Base-by-base conservation (phyloP, 768 basidiomycete genomes). In the Hebeloma cylindrosporum region DNA sequence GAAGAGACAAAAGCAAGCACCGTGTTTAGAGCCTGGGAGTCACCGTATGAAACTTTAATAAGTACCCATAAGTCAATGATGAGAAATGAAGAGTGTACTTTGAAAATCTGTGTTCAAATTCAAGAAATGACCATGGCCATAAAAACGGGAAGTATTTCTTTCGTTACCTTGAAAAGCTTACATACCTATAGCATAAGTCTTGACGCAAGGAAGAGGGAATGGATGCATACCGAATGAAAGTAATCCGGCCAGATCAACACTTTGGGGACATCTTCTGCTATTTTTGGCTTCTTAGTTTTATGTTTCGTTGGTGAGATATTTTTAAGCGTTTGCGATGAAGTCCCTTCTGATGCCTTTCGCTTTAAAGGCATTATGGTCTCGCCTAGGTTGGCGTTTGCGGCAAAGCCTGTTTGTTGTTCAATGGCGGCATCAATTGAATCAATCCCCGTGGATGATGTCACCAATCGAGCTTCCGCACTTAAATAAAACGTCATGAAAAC, bases 1-100 rank as follows among this genome's bases (percentile, higher is more conserved):
- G 88, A 83, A 2, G 88, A 87, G 28, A 91, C 76, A 57, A 95
- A 95, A 0, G 87, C 91, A 29, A 93, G 75, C 3, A 95, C 88
- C 10, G 91, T 90, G 54, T 93, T 94, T 35, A 94, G 68, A 7
- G 91, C 88, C 88, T 94, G 48, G 20, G 34, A 30, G 35, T 16
- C 4, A 11, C n/a, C n/a, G 40, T 29, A 35, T 18, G 21, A 25
- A 31, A 32, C 25, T 25, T 17, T 41, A 28, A 26, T 27, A 7
- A 10, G 32, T 14, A 30, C 7, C 8, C 13, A 29, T 38, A 16
- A 1, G 10, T 28, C 8, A 21, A n/a, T 7, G 5, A 5, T 18
- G 5, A 21, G 3, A 30, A 43, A 23, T 14, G 26, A 22, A 18
- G 29, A 20, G 35, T 13, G 14, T 7, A 40, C 53, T 48, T 59